Evolutionary conservation across 169 alveolate genomes (phyloP).

Genomic region (Pseudocohnilembus persalinus): DNA sequence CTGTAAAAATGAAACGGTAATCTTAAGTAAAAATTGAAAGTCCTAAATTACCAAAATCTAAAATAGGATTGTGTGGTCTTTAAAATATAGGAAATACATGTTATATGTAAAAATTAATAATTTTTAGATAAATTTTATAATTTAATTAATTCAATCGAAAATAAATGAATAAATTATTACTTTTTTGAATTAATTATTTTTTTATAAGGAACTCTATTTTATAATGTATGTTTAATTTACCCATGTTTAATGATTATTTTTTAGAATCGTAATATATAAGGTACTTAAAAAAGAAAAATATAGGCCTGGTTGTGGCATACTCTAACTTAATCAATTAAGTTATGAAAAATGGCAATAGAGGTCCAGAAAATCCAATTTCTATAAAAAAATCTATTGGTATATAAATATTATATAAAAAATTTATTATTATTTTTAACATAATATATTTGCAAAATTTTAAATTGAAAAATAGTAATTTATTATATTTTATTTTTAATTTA

Average conservation of each 20-base stretch:
- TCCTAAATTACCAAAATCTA: neutral
- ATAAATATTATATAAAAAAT: neutral
- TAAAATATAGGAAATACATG: constrained; percentile 86
- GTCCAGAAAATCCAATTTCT: constrained; percentile 26
- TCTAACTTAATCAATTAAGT: constrained; percentile 54
- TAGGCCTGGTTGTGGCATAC: constrained; percentile 67
- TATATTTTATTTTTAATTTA: no score
- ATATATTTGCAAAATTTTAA: no score
- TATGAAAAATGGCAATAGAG: constrained; percentile 14
- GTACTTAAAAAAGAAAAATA: constrained; percentile 48
- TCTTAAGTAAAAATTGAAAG: no score
- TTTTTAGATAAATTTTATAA: no score
- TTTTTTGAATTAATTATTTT: neutral
- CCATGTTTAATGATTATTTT: constrained; percentile 66
- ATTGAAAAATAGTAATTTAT: no score
- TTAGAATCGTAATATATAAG: constrained; percentile 48
- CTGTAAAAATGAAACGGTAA: no score
- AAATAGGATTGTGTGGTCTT: constrained; percentile 64
- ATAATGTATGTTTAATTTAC: constrained; percentile 76
- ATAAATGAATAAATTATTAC: neutral
- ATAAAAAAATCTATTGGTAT: constrained; percentile 42
- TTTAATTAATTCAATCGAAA: no score
- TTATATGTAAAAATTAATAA: constrained; percentile 54
- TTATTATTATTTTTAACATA: constrained; percentile 19
- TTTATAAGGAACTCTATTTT: constrained; percentile 74